A percentile compares a stretch with the other conserved stretches of the same genome.
Evolutionary conservation across 768 basidiomycete species (phyloP).

Genomic region (Galerina marginata): DNA sequence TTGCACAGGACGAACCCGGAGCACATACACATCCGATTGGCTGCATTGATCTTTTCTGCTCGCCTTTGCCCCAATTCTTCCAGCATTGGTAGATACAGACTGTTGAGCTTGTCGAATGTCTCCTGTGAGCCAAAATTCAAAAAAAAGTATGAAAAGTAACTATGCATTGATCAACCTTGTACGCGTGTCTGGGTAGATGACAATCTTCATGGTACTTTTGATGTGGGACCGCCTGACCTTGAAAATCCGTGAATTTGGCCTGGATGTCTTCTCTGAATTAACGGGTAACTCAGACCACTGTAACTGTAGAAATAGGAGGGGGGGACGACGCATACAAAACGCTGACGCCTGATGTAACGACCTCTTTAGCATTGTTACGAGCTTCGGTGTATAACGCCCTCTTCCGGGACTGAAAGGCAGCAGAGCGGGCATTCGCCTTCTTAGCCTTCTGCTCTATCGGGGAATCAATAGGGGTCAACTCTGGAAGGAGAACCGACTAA

Average conservation of each 20-base stretch:
- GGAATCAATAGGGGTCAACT: background rate
- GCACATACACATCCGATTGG: constrained; percentile 20
- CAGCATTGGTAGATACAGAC: constrained; percentile 13
- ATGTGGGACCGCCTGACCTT: constrained; percentile 18
- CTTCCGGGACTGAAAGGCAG: constrained; percentile 15
- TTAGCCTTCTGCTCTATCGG: constrained; percentile 7
- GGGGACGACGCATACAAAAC: constrained; percentile 14
- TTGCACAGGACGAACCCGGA: background rate
- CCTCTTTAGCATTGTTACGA: constrained; percentile 18
- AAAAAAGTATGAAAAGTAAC: background rate
- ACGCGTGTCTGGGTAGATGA: constrained; percentile 7
- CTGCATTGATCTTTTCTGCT: constrained; percentile 22
- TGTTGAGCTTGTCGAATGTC: constrained; percentile 8
- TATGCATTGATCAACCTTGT: constrained; percentile 9
- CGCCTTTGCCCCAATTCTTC: constrained; percentile 20
- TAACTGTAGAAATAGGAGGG: background rate
- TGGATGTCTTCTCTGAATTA: constrained; percentile 15
- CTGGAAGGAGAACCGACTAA: background rate
- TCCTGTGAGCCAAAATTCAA: constrained; percentile 1
- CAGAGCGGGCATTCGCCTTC: constrained; percentile 6
- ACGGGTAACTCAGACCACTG: background rate
- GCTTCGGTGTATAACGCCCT: constrained; percentile 18
- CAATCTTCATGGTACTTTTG: constrained; percentile 24
- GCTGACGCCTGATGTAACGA: constrained; percentile 14
- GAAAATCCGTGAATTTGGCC: constrained; percentile 12